Base-by-base conservation (phyloP, 2,329 filamentous ascomycete species). In the Apiospora hydei region DNA sequence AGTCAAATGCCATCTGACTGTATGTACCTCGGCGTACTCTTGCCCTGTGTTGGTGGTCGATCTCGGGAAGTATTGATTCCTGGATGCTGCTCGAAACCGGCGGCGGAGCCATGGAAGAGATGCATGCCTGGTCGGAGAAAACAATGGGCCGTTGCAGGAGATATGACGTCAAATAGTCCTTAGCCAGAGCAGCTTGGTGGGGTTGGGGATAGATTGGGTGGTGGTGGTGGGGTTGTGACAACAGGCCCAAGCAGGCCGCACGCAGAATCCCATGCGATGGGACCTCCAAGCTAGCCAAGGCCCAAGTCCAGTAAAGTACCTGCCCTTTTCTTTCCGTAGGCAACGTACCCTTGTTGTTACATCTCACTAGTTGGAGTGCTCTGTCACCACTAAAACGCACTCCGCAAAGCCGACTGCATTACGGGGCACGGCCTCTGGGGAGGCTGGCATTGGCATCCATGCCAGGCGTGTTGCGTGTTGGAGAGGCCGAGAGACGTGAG, bases 41-140 rank as follows among this genome's bases (percentile, higher is more conserved):
- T 38, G 16, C 8, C 8, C 7, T 38, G 30, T 18, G 26, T 21
- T 18, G 26, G 34, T 61, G 34, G 5, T 34, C 26, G 53, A 34
- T 21, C 53, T 61, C 53, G 53, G 53, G 18, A 34, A 34, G 53
- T 34, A 41, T 41, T 41, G 57, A 38, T 41, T 64, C 34, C 57
- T 64, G 30, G n/a, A 16, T 61, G 53, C 21, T 7, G 46, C 46
- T 64, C 57, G 57, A 64, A 64, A 64, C 57, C 34, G 57, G 57
- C 57, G 57, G 57, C 57, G 34, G 57, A 41, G 34, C 57, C 34
- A 64, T 38, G 57, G 57, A 64, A 64, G 30, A 41, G 57, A 64
- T 64, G 57, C 57, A 64, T 64, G 57, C 57, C 34, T 64, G 57
- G 57, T 64, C 57, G 57, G 57, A 64, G 57, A 64, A 64, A 64